Base-by-base conservation (phyloP, 805 yeast species). In the Lachancea waltii region DNA sequence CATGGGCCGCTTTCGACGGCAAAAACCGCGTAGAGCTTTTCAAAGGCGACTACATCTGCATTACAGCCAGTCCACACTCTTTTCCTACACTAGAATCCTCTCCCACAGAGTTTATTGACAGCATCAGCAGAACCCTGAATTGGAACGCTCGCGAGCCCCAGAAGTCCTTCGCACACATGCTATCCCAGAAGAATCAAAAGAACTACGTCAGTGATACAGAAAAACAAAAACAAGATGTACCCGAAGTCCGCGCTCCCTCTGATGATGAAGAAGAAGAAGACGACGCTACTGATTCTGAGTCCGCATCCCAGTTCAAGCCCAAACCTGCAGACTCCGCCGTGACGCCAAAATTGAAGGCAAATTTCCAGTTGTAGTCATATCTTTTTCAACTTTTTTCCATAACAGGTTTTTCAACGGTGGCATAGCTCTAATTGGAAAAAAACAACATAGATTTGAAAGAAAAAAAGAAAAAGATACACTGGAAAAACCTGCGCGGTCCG, bases 1-100 rank as follows among this genome's bases (percentile, higher is more conserved):
- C 97, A 0, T 92, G 95, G 95, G 94, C 95, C 1, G 81, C 96
- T 1, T 92, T 92, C 57, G 98, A 92, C 62, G 98, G 98, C 9
- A 79, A 92, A 49, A 78, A 79, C 16, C 68, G 97, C 29, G 81
- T 86, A 3, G 95, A 92, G 57, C 63, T 92, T 33, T 62, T 67
- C 23, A 77, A 76, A 40, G 97, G 97, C 7, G 92, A 86, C 57
- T 87, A 85, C 51, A 84, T 92, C 23, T 76, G 87, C 0, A 74
- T 92, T 11, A 76, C 77, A 27, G 96, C 96, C 0, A 79, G 92
- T 32, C 85, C 87, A 20, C 90, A 75, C 63, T 95, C 96, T 16
- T 92, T 92, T 67, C 98, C 98, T 4, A 87, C 96, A 1, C 92
- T 92, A 3, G 74, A 79, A 45, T 72, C 84, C 1, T 74, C 82